Evolutionary conservation across 441 rosid species (phyloP), one percentile per base, ranked within the genome.

Genomic region (Gossypium lobatum): DNA sequence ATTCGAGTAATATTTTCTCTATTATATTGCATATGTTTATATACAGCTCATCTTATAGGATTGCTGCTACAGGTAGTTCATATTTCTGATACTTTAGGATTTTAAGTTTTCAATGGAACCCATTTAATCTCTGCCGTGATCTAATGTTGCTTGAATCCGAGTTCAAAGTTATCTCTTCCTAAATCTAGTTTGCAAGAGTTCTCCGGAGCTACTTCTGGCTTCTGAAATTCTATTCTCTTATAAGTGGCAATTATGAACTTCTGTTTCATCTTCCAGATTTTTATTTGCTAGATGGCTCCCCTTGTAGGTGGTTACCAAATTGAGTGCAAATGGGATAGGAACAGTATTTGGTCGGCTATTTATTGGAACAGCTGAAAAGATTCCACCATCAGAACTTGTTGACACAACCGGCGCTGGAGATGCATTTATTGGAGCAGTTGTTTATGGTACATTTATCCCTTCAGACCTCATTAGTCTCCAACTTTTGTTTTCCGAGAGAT

Each of bases 351-450:
- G 96, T 60, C 89, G 92, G 79, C 78, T 95, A 70, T 66, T 80
- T 76, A 28, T 89, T 48, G 97, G 91, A 64, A 89, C 93, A 58
- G 93, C 95, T 55, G 98, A 93, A 85, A 93, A 86, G 80, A 84
- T 95, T 76, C 98, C 90, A 64, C 83, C 91, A 13, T 78, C 84
- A 2, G 92, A 95, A 72, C 91, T 91, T 72, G 57, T 91, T 57
- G 98, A 95, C 75, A 90, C 98, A 74, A 95, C 97, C 4, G 98
- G 99, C 52, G 99, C 97, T 1, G 97, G 98, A 42, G 98, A 95
- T 81, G 95, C 99, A 16, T 95, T 95, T 66, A 85, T 88, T 23
- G 96, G 98, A 73, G 95, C 95, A 48, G 72, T 89, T 42, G 85
- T 93, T 23, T 93, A 84, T 76, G 95, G 99, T 93, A 83, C 48